Base-by-base conservation (phyloP, 2,329 filamentous ascomycete genomes). In the Monosporascus sp. region DNA sequence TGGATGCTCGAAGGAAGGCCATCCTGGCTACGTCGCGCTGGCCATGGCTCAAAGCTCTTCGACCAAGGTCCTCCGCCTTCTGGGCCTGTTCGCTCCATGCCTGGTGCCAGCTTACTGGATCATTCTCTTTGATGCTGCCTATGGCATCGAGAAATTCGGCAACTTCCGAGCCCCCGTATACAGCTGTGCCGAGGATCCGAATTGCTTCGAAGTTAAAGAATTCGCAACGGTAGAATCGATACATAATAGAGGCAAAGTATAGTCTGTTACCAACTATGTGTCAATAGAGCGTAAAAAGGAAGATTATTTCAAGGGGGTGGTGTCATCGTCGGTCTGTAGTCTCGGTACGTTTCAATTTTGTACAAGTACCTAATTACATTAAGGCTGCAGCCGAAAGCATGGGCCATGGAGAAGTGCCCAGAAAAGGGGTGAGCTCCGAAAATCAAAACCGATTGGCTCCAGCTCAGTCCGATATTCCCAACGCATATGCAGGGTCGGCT, bases 141-240 rank as follows among this genome's bases (percentile, higher is more conserved):
- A 60, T 54, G n/a, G 65, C 65, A 44, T 64, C 60, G 14, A 70
- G 62, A 48, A 55, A 60, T 52, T 71, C 68, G n/a, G 58, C 63
- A 20, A 65, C 56, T n/a, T 69, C 66, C 52, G 55, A 54, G 2
- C 66, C 68, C 27, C 60, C 63, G 52, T 51, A 58, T 17, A 62
- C 61, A 7, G 66, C 59, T 19, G 55, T 62, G 49, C 58, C 60
- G 17, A 70, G 60, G 22, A 70, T 26, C 7, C 68, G 59, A 31
- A 66, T 47, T 19, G 58, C 51, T 55, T 70, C 68, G 56, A 70
- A 69, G 50, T 70, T 53, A 59, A 66, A 68, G 53, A 66, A 68
- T 24, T 52, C 47, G 38, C 55, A 58, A n/a, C 55, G 52, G 54
- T 61, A 63, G 45, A 64, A 56, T 31, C 52, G 52, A 50, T 47